These are phyloP conservation scores for Trypanosoma caninum DNA, from an alignment of 208 protist genomes.

Conservation along the genomic window DNA sequence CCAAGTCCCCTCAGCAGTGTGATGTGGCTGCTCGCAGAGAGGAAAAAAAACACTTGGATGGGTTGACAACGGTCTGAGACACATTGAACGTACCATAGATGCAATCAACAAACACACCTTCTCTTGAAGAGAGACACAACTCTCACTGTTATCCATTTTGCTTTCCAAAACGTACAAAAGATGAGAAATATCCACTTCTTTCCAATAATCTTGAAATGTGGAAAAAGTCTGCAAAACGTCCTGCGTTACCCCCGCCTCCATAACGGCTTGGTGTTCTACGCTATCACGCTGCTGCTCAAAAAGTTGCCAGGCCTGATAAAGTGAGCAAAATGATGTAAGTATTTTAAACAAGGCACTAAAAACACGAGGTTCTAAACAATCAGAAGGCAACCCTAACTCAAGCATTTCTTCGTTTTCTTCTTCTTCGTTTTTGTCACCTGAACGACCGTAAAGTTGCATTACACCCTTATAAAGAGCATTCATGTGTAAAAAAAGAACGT, in stretches of 20 bases:
- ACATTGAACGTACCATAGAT: conserved; percentile 19
- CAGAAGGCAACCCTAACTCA: conserved; percentile 24
- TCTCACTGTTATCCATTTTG: neutral
- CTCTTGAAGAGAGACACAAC: neutral
- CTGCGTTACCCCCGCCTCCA: conserved; percentile 17
- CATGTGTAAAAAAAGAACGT: conserved; percentile 41
- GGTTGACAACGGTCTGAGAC: conserved; percentile 15
- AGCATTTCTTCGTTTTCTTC: conserved; percentile 6
- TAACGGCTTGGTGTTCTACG: neutral
- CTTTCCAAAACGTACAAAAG: conserved; percentile 45
- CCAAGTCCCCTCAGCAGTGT: neutral
- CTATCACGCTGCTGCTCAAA: conserved; percentile 7
- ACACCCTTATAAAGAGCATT: conserved; percentile 62
- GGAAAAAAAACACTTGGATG: conserved; percentile 24
- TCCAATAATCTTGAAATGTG: conserved; percentile 42
- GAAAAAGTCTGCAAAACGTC: conserved; percentile 32
- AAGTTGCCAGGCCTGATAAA: conserved; percentile 31
- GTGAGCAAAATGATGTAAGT: conserved; percentile 46
- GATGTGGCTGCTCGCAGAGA: neutral
- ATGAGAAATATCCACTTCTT: conserved; percentile 67
- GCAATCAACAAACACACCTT: conserved; percentile 14
- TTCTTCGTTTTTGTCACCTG: no score
- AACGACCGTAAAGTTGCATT: conserved; percentile 32
- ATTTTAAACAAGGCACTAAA: conserved; percentile 47
- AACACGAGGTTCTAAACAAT: conserved; percentile 39